These are phyloP conservation scores for Erythrophleum ivorense DNA, from an alignment of 331 rosid genomes.

Conservation along the genomic window DNA sequence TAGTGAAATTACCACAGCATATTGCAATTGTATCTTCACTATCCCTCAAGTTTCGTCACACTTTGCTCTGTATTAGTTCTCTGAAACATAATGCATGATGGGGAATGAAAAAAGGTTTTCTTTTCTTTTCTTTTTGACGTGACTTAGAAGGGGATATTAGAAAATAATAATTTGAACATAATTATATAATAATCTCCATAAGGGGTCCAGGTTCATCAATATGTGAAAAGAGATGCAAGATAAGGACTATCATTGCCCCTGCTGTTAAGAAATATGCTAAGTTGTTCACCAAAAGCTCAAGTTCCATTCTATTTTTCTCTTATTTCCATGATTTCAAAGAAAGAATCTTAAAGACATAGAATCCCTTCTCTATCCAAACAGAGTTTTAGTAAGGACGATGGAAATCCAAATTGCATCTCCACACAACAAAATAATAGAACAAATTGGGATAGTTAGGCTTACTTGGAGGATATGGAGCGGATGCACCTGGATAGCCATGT, in stretches of 20 bases:
- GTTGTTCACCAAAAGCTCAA: not conserved
- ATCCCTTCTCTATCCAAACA: not conserved
- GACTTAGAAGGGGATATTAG: not conserved
- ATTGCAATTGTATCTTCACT: not conserved
- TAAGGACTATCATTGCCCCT: not conserved
- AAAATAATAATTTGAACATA: not conserved
- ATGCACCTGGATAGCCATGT: slow-evolving; percentile 42
- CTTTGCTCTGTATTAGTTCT: not conserved
- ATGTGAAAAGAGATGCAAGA: not conserved
- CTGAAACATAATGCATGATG: not conserved
- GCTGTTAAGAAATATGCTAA: not conserved
- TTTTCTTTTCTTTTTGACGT: not conserved
- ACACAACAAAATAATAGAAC: not conserved
- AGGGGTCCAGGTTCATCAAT: not conserved
- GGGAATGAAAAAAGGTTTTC: not conserved
- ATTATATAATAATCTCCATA: not conserved
- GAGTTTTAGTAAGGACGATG: not conserved
- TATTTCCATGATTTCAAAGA: not conserved
- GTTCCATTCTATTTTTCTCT: not conserved
- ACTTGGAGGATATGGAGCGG: slow-evolving; percentile 43
- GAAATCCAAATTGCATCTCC: not conserved
- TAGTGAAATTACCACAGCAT: not conserved
- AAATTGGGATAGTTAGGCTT: slow-evolving; percentile 8
- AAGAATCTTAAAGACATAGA: not conserved
- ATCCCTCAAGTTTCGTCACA: slow-evolving; percentile 10